Evolutionary conservation across 2,329 filamentous ascomycete genomes (phyloP).

Genomic region (Epichloe festucae): DNA sequence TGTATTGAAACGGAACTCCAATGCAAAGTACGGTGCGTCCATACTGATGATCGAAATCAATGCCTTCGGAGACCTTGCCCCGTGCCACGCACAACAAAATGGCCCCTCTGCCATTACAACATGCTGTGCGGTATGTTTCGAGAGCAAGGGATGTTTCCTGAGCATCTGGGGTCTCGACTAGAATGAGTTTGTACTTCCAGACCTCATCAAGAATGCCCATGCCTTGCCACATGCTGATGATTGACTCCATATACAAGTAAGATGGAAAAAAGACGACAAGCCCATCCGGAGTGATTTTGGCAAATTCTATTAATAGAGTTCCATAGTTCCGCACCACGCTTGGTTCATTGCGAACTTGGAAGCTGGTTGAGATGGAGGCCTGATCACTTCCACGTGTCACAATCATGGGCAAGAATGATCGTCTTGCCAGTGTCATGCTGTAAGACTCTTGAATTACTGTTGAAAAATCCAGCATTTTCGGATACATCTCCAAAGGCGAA

Average conservation of each 20-base stretch:
- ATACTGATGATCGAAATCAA: slow-evolving; percentile 98
- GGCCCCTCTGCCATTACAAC: slow-evolving; percentile 90
- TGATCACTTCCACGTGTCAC: slow-evolving; percentile 93
- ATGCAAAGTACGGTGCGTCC: slow-evolving; percentile 92
- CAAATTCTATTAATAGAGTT: slow-evolving; percentile 84
- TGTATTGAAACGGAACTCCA: slow-evolving; percentile 97
- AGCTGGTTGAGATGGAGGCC: slow-evolving; percentile 81
- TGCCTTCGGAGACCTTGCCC: slow-evolving; percentile 94
- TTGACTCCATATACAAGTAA: slow-evolving; percentile 98
- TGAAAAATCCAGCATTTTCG: slow-evolving; percentile 90
- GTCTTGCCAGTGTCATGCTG: slow-evolving; percentile 83
- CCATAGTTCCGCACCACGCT: slow-evolving; percentile 97
- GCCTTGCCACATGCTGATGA: slow-evolving; percentile 98
- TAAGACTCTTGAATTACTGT: slow-evolving; percentile 96
- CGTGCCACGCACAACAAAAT: slow-evolving; percentile 89
- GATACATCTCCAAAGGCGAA: slow-evolving; percentile 96
- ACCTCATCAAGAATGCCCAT: slow-evolving; percentile 97
- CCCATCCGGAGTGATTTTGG: slow-evolving; percentile 89
- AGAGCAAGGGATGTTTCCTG: slow-evolving; percentile 93
- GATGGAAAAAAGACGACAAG: slow-evolving; percentile 99
- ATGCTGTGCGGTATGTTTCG: slow-evolving; percentile 94
- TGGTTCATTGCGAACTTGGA: slow-evolving; percentile 89
- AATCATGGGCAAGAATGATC: slow-evolving; percentile 96
- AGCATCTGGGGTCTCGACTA: slow-evolving; percentile 93
- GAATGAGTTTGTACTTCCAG: slow-evolving; percentile 97